Base-by-base conservation (phyloP, 352 stramenopile species). In the Pythium oligandrum region DNA sequence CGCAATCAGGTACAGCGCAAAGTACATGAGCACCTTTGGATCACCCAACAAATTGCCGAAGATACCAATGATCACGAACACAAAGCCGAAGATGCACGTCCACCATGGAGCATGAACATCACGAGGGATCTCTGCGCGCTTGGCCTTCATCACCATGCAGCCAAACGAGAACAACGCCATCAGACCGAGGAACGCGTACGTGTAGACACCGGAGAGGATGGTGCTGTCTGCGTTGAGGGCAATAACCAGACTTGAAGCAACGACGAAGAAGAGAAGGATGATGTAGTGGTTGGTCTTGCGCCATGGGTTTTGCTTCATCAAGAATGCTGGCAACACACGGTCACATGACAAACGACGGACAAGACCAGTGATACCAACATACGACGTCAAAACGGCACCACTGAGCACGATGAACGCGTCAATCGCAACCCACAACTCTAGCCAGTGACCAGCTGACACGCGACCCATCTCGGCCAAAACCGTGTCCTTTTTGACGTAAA, bases 391-490 rank as follows among this genome's bases (percentile, higher is more conserved):
- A 7, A 93, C 68, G 1, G 77, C 83, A 6, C 82, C 83, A 3
- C 68, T 73, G 11, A 94, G 57, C 6, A 93, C 82, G 8, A 93
- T 65, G 51, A 94, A 92, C 11, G 83, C 82, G 44, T 94, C 83
- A 4, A 94, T 33, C 2, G 61, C 62, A 5, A 88, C 66, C 35
- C 53, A 53, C 31, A 68, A 48, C 42, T 75, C 48, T 8, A 75
- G 53, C 48, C 52, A 69, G 3, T 55, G 33, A 6, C 65, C 68
- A 2, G 60, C 61, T 4, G 56, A 61, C 32, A 64, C 64, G 8
- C 66, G 64, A 6, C 69, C 85, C 45, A 90, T 87, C 26, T 68
- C 66, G 4, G 83, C 83, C n/a, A 96, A 57, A 50, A 96, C 71
- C 6, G 65, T 74, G 12, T 82, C 78, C 56, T 75, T 73, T 51